Evolutionary conservation across 306 rosid genomes (phyloP).

Genomic region (Cucurbita maxima): DNA sequence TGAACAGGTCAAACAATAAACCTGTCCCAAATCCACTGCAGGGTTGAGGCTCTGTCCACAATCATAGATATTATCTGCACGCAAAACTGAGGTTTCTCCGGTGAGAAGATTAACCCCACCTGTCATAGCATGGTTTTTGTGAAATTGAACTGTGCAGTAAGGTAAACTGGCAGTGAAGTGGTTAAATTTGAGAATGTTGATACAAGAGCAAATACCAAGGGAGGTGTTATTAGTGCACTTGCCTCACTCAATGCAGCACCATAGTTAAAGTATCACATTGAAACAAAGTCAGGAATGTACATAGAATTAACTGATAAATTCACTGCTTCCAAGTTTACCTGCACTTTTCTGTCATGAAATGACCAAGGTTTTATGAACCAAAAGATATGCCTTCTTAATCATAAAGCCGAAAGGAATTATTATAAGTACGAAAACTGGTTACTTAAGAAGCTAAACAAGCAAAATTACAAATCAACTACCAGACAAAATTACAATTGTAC

Average conservation of each 20-base stretch:
- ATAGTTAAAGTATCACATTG: constrained; percentile 44
- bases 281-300: constrained; percentile 29
- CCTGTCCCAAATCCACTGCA: constrained; percentile 98
- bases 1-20: constrained; percentile 4
- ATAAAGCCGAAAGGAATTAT: neutral
- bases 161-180: neutral
- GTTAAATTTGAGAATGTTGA: constrained; percentile 13
- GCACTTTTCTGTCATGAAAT: constrained; percentile 15
- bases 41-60: constrained; percentile 97
- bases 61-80: constrained; percentile 69
- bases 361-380: neutral
- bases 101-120: constrained; percentile 80
- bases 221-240: constrained; percentile 5
- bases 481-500: neutral
- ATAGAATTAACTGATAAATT: constrained; percentile 59
- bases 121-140: constrained; percentile 18
- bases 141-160: constrained; percentile 4
- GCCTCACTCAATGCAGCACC: constrained; percentile 94
- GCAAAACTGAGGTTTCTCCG: constrained; percentile 65
- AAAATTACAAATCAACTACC: neutral
- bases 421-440: neutral
- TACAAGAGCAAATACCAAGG: neutral
- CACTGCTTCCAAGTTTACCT: constrained; percentile 55
- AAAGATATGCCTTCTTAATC: neutral
- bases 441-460: neutral